Percentiles rank a stretch among this genome's conserved stretches.
These are phyloP conservation scores for Meyerozyma guilliermondii DNA, from an alignment of 1,139 yeast genomes.

Conservation along the genomic window DNA sequence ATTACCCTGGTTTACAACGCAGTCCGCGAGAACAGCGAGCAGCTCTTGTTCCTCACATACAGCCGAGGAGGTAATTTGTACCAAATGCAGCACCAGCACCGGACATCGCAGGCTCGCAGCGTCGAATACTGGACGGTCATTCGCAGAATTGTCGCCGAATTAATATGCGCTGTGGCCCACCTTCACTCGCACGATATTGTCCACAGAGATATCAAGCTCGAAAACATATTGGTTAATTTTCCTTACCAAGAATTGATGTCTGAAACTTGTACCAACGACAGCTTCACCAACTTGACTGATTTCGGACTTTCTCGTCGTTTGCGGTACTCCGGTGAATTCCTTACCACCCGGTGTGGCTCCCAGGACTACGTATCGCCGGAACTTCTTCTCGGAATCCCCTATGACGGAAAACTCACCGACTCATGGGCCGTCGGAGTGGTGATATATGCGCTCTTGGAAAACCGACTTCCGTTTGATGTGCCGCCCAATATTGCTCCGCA, in stretches of 20 bases:
- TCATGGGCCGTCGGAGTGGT: conserved; percentile 93
- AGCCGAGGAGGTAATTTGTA: conserved; percentile 83
- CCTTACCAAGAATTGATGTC: conserved; percentile 21
- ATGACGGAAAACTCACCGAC: conserved; percentile 86
- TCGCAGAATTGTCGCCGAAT: conserved; percentile 62
- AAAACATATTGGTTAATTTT: conserved; percentile 59
- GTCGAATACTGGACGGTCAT: conserved; percentile 42
- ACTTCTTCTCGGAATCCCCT: conserved; percentile 79
- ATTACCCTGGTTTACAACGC: neutral
- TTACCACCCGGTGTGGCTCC: conserved; percentile 89
- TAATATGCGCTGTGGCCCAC: conserved; percentile 65
- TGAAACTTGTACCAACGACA: conserved; percentile 7
- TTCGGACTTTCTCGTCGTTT: conserved; percentile 79
- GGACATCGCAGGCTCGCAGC: conserved; percentile 17
- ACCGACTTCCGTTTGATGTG: conserved; percentile 81
- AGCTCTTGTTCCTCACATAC: conserved; percentile 62
- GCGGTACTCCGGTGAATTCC: conserved; percentile 51
- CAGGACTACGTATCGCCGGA: conserved; percentile 97
- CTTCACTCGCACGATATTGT: conserved; percentile 64
- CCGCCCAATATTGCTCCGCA: conserved; percentile 31
- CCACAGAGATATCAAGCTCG: conserved; percentile 86
- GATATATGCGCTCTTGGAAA: conserved; percentile 77
- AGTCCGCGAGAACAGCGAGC: conserved; percentile 1
- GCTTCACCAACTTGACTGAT: conserved; percentile 70
- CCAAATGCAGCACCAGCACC: conserved; percentile 42